phyloP scores from a whole-genome alignment of 2,329 filamentous ascomycete species.

The Colletotrichum zoysiae region DNA sequence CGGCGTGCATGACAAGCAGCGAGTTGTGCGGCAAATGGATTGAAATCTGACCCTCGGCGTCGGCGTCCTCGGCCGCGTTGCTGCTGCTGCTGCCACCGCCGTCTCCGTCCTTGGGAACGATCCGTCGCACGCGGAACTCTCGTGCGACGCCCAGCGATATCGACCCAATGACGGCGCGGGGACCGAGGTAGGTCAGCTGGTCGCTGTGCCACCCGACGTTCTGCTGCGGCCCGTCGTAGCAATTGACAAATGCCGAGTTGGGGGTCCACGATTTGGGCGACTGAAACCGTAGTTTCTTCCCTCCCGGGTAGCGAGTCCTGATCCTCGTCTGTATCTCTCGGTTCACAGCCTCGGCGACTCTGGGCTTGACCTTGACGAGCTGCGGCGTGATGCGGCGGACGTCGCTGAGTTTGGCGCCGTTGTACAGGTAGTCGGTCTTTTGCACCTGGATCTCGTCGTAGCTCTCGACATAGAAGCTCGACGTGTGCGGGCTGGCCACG shows the following conservation, averaged over 20 bases:
- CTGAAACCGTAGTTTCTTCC: constrained; percentile 83
- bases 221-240: constrained; percentile 85
- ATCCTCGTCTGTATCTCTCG: constrained; percentile 80
- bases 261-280: constrained; percentile 80
- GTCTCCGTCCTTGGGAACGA: constrained; percentile 71
- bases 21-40: constrained; percentile 97
- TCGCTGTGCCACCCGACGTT: constrained; percentile 94
- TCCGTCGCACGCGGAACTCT: constrained; percentile 87
- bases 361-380: constrained; percentile 76
- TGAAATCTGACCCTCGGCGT: constrained; percentile 86
- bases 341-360: constrained; percentile 83
- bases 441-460: constrained; percentile 77
- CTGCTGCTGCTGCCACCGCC: constrained; percentile 46
- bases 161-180: constrained; percentile 88
- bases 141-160: constrained; percentile 92
- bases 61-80: constrained; percentile 60
- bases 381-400: constrained; percentile 82
- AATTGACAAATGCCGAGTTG: constrained; percentile 95
- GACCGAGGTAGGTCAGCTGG: constrained; percentile 92
- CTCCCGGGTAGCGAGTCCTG: constrained; percentile 72
- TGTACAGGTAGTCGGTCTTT: constrained; percentile 86
- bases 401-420: constrained; percentile 80
- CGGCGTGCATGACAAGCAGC: constrained; percentile 93
- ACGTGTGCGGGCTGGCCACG: constrained; percentile 87
- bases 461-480: constrained; percentile 84